A percentile compares a stretch with the other conserved stretches of the same genome.
Conservation (phyloP, 495 filamentous ascomycete genomes). For the Aspergillus baeticus region DNA sequence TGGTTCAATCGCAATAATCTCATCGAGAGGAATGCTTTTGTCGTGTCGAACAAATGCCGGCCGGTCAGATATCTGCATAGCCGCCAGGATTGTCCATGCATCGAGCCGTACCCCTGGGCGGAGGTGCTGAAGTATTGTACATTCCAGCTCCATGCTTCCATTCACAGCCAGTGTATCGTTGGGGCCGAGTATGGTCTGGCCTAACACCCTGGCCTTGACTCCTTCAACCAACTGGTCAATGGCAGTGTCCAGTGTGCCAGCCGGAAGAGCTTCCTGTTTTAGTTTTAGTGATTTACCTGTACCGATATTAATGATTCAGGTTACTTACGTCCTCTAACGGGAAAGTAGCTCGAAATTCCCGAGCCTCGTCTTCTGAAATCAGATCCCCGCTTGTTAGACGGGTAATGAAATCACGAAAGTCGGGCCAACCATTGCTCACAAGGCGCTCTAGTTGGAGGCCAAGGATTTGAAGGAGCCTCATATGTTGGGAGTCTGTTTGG, state of each 20-base stretch:
- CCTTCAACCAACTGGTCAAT: not conserved
- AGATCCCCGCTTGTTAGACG: not conserved
- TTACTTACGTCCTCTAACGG: constrained; percentile 1
- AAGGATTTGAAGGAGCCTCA: not conserved
- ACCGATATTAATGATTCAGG: not conserved
- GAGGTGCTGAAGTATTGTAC: too few species aligned
- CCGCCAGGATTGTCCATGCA: too few species aligned
- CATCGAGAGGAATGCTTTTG: not conserved
- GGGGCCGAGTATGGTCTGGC: not conserved
- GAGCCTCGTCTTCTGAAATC: not conserved
- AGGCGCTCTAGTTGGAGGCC: not conserved
- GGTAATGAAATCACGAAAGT: not conserved
- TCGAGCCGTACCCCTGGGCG: too few species aligned
- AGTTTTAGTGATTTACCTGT: not conserved
- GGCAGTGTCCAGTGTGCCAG: not conserved
- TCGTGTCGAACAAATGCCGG: not conserved
- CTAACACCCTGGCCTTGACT: not conserved
- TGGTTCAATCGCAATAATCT: not conserved
- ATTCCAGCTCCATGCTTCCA: constrained; percentile 2
- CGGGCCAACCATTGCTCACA: not conserved
- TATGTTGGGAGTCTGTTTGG: not conserved
- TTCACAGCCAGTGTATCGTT: not conserved
- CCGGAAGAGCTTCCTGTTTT: not conserved
- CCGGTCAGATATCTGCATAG: too few species aligned
- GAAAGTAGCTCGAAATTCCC: not conserved